Evolutionary conservation across 2,329 filamentous ascomycete species (phyloP), one percentile per base, ranked within the genome.

Genomic region (Chalara sp.): DNA sequence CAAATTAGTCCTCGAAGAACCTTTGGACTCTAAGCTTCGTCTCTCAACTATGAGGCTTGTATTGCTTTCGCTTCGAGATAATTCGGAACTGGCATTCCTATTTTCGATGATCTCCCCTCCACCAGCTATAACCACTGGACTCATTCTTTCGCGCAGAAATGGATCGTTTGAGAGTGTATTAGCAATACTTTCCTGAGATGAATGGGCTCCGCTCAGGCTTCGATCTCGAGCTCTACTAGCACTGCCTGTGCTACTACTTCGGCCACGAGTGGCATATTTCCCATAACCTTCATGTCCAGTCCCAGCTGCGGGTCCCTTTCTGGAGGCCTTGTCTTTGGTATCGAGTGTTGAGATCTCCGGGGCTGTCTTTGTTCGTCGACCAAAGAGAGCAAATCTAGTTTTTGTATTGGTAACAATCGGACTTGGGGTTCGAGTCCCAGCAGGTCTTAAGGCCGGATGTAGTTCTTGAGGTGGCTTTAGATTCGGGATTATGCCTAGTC

Each of bases 201-300:
- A 67, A 21, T 67, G 67, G 5, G 70, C 72, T 10, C 67, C 63
- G 21, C 63, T 65, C 40, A 61, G 54, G 46, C 60, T 63, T 48
- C 63, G 51, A 49, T 63, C 61, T 13, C 56, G 71, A 30, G 70
- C 75, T n/a, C 72, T 72, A 3, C 67, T 64, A 29, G 71, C 58
- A 53, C 73, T 78, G 6, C 75, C 70, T 21, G 74, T 70, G 60
- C 80, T 84, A 53, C 77, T 80, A 61, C 83, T 89, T 49, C 85
- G 79, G 32, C 84, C 78, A 52, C 83, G 79, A 32, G 72, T 61
- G 5, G 76, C 71, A 50, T 88, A 73, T 50, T 78, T 79, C 1
- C 86, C 86, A 61, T 92, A 91, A 1, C 86, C 86, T 70, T 97
- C 92, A 62, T 97, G 90, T 0, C 92, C 92, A 37, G 92, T 97